These are phyloP conservation scores for Trichophyton verrucosum DNA, from an alignment of 2,329 filamentous ascomycete genomes.

Conservation along the genomic window DNA sequence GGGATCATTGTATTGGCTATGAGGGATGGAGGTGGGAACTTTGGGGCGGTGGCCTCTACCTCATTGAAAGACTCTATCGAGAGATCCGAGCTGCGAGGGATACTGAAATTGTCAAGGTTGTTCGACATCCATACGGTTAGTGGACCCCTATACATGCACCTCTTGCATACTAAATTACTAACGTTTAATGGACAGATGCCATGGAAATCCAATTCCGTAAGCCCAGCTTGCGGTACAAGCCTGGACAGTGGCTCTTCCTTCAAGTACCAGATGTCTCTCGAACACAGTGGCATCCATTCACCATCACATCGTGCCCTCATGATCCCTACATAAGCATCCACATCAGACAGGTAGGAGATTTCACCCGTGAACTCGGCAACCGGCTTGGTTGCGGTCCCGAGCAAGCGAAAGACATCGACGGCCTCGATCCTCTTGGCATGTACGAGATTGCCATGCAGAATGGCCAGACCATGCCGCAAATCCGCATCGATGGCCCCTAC, in stretches of 20 bases:
- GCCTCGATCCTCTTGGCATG: slow-evolving; percentile 86
- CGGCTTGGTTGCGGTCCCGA: slow-evolving; percentile 82
- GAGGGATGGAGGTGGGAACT: slow-evolving; percentile 97
- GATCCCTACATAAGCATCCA: slow-evolving; percentile 92
- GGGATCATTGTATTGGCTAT: slow-evolving; percentile 89
- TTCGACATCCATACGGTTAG: slow-evolving; percentile 86
- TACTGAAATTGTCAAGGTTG: slow-evolving; percentile 84
- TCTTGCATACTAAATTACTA: not conserved
- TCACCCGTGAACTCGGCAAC: slow-evolving; percentile 84
- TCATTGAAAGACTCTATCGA: slow-evolving; percentile 78
- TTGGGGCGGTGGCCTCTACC: slow-evolving; percentile 70
- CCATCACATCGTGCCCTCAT: slow-evolving; percentile 94
- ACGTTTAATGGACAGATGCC: slow-evolving; percentile 47
- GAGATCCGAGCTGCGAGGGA: slow-evolving; percentile 73
- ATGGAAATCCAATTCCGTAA: slow-evolving; percentile 97
- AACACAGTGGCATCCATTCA: slow-evolving; percentile 97
- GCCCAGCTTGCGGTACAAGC: slow-evolving; percentile 94
- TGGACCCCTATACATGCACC: slow-evolving; percentile 1
- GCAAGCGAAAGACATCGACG: slow-evolving; percentile 80
- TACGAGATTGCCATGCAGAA: slow-evolving; percentile 94
- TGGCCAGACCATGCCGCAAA: slow-evolving; percentile 77
- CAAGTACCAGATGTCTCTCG: slow-evolving; percentile 80
- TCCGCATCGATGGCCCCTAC: slow-evolving; percentile 90
- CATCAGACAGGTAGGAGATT: slow-evolving; percentile 92
- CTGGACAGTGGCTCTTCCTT: slow-evolving; percentile 94